Conservation (phyloP, 192 early-diverging fungal species). For the Gaertneriomyces sp. region DNA sequence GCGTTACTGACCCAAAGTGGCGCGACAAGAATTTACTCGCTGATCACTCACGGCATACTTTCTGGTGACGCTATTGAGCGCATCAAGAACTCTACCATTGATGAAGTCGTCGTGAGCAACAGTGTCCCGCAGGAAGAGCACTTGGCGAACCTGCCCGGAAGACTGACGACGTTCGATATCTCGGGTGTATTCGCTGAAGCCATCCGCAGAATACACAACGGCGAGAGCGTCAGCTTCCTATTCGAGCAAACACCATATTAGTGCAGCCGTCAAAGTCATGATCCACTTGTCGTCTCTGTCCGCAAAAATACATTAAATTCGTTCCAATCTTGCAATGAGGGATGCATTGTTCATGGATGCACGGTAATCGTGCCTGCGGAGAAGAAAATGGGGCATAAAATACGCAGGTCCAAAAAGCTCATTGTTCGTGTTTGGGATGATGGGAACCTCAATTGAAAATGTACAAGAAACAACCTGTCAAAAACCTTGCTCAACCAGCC, state of each 20-base stretch:
- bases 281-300: too few species aligned
- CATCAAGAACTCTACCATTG: constrained; percentile 74
- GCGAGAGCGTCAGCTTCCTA: constrained; percentile 89
- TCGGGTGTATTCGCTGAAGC: constrained; percentile 88
- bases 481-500: too few species aligned
- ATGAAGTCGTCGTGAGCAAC: constrained; percentile 74
- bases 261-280: too few species aligned
- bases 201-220: constrained; percentile 91
- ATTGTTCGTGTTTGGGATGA: too few species aligned
- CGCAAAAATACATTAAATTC: too few species aligned
- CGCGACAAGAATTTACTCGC: constrained; percentile 67
- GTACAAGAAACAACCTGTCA: too few species aligned
- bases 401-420: too few species aligned
- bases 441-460: too few species aligned
- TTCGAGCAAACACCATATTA: constrained; percentile 50
- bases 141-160: constrained; percentile 17
- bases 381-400: too few species aligned
- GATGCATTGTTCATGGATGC: too few species aligned
- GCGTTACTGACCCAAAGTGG: constrained; percentile 86
- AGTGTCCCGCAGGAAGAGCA: constrained; percentile 52
- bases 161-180: constrained; percentile 77
- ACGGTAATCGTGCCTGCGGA: too few species aligned
- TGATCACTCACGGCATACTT: constrained; percentile 35
- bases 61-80: constrained; percentile 80
- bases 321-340: too few species aligned